Evolutionary conservation across 2,329 filamentous ascomycete species (phyloP).

Genomic region (Exophiala lecanii-corni): DNA sequence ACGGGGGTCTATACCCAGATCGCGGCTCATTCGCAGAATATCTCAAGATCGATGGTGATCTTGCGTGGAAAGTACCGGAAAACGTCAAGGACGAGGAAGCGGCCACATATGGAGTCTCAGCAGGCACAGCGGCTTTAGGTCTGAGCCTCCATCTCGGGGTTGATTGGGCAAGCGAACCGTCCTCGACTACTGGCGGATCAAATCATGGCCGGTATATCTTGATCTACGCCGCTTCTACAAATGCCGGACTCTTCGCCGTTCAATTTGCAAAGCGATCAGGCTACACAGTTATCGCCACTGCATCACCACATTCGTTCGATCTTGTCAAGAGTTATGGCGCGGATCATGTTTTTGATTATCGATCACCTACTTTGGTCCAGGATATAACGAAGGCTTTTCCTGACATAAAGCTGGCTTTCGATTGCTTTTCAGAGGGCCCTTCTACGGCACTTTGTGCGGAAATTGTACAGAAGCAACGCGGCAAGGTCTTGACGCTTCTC

Average conservation of each 20-base stretch:
- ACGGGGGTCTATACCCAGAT: background rate
- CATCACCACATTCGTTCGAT: background rate
- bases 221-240: background rate
- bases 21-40: background rate
- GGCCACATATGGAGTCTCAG: background rate
- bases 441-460: background rate
- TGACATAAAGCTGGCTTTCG: background rate
- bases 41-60: background rate
- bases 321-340: background rate
- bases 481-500: background rate
- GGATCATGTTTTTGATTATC: background rate
- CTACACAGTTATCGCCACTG: background rate
- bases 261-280: background rate
- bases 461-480: background rate
- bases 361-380: background rate
- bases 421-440: background rate
- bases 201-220: background rate
- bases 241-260: background rate
- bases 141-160: background rate
- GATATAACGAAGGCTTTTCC: background rate
- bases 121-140: background rate
- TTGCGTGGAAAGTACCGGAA: background rate
- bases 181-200: background rate
- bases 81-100: background rate
- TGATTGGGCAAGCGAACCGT: background rate